A percentile compares a stretch with the other conserved stretches of the same genome.
These are phyloP conservation scores for Pythium aristosporum DNA, from an alignment of 352 stramenopile species.

Conservation along the genomic window DNA sequence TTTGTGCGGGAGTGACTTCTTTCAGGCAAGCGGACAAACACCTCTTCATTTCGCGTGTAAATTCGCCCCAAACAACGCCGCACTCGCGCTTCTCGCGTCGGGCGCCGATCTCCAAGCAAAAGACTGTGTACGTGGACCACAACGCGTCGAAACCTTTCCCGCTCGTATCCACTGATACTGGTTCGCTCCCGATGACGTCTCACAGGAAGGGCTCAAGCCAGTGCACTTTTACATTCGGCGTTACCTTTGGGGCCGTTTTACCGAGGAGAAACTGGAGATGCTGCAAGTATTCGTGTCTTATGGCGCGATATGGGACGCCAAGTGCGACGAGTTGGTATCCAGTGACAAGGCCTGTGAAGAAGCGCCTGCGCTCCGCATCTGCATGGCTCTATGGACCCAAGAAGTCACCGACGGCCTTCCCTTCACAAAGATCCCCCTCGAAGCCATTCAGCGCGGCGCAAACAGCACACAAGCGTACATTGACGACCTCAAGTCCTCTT, in stretches of 20 bases:
- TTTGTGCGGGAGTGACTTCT: no score
- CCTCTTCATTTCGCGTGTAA: background rate
- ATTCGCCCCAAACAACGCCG: background rate
- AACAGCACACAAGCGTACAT: background rate
- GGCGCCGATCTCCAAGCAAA: background rate
- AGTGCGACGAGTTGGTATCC: no score
- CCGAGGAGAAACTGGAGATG: no score
- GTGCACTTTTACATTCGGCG: background rate
- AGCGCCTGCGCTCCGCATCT: no score
- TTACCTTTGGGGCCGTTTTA: background rate
- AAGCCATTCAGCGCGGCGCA: background rate
- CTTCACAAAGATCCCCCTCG: background rate
- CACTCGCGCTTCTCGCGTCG: background rate
- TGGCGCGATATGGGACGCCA: no score
- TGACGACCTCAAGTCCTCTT: no score
- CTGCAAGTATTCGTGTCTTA: no score
- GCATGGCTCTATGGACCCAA: no score
- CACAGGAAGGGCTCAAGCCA: background rate
- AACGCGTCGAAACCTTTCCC: background rate
- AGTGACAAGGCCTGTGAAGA: background rate
- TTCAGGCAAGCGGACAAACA: background rate
- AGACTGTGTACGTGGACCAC: slow-evolving; percentile 1
- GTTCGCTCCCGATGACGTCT: background rate
- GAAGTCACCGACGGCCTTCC: no score
- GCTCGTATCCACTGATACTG: no score